Evolutionary conservation across 768 basidiomycete species (phyloP).

Genomic region (Neoboletus subvelutipes): DNA sequence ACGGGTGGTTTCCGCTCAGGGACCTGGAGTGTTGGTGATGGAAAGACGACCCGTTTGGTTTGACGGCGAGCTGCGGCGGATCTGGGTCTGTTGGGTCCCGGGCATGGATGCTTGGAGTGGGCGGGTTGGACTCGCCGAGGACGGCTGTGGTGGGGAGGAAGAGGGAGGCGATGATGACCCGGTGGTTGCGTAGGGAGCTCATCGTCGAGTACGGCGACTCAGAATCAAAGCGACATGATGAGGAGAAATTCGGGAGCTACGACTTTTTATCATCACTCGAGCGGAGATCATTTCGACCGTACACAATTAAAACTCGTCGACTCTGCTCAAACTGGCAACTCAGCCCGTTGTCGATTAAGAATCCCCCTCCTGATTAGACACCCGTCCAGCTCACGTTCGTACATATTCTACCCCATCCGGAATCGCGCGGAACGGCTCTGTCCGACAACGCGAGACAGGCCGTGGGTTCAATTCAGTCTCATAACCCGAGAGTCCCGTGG

Average conservation of each 20-base stretch:
- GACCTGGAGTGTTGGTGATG: conserved; percentile 22
- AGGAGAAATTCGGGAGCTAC: neutral
- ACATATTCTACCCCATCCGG: neutral
- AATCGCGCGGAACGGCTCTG: neutral
- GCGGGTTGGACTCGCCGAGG: conserved; percentile 50
- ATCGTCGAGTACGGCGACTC: conserved; percentile 34
- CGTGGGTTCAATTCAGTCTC: neutral
- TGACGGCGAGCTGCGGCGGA: conserved; percentile 5
- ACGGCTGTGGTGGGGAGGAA: conserved; percentile 77
- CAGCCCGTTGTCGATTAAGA: neutral
- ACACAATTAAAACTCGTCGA: neutral
- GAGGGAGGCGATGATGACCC: conserved; percentile 79
- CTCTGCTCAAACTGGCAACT: neutral
- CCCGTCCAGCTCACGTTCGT: no score
- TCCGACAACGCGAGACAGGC: neutral
- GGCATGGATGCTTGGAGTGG: conserved; percentile 45
- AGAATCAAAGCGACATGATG: neutral
- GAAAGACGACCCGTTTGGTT: conserved; percentile 8
- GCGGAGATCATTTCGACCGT: neutral
- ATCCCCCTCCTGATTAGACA: neutral
- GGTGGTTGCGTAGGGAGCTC: conserved; percentile 70
- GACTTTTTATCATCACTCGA: neutral
- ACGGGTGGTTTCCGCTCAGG: conserved; percentile 31
- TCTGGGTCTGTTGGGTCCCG: conserved; percentile 10
- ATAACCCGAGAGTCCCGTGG: neutral